Conservation (phyloP, 2,329 filamentous ascomycete genomes). For the Pseudogymnoascus sp. region DNA sequence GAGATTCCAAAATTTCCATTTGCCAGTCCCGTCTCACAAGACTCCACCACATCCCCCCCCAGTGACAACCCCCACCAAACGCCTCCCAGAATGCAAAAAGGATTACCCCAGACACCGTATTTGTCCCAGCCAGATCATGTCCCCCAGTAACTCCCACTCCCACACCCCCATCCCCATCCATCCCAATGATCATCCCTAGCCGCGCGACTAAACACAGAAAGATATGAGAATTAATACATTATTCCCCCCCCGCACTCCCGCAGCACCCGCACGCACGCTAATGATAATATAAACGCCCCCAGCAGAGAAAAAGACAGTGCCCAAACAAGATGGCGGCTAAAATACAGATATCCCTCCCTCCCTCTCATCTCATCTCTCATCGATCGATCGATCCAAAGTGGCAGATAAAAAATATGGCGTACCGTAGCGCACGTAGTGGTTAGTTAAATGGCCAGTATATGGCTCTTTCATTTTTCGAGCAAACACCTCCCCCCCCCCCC, state of each 20-base stretch:
- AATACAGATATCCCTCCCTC: not conserved
- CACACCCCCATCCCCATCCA: not conserved
- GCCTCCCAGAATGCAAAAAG: not conserved
- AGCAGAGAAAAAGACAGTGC: not conserved
- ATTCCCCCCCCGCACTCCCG: not conserved
- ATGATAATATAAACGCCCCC: not conserved
- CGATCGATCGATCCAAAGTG: not conserved
- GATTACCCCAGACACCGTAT: not conserved
- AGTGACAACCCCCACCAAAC: no score
- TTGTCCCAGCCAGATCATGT: not conserved
- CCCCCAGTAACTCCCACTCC: not conserved
- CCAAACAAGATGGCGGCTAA: not conserved
- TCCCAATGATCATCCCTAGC: not conserved
- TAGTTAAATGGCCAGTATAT: constrained; percentile 4
- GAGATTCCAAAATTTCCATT: not conserved
- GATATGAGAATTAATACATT: not conserved
- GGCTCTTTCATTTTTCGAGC: not conserved
- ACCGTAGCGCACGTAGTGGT: not conserved
- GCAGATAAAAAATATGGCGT: constrained; percentile 4
- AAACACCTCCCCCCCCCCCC: not conserved
- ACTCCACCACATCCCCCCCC: no score
- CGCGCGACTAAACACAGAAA: not conserved
- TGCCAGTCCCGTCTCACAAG: not conserved
- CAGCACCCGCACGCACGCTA: not conserved
- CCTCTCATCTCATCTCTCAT: not conserved